These are phyloP conservation scores for Fusarium marasasianum DNA, from an alignment of 2,329 filamentous ascomycete genomes.

Conservation along the genomic window DNA sequence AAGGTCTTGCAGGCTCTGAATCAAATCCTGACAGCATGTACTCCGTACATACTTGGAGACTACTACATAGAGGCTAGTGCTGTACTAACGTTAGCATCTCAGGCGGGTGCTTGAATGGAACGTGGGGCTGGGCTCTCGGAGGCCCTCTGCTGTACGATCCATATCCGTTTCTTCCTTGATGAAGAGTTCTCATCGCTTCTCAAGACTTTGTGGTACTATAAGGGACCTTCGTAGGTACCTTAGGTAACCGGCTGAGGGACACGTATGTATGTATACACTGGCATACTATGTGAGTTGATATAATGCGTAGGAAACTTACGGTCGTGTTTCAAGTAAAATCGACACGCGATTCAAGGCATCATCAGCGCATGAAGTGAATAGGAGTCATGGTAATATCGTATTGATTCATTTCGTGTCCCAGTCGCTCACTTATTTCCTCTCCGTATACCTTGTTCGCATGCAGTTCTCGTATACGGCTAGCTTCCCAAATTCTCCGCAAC, in stretches of 20 bases:
- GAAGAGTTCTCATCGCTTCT: neutral
- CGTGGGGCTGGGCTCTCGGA: slow-evolving; percentile 8
- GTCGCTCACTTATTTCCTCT: neutral
- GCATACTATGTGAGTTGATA: neutral
- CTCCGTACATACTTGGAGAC: neutral
- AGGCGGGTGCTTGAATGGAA: slow-evolving; percentile 7
- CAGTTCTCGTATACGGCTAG: slow-evolving; percentile 11
- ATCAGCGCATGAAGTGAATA: neutral
- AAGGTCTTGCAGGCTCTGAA: slow-evolving; percentile 1
- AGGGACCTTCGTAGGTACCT: neutral
- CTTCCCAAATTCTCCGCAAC: slow-evolving; percentile 5
- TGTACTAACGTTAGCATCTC: neutral
- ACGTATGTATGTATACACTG: neutral
- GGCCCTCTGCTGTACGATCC: neutral
- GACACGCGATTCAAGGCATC: neutral
- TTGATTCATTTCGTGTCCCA: neutral
- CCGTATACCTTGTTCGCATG: neutral
- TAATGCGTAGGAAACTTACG: neutral
- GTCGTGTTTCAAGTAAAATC: neutral
- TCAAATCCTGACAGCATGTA: neutral
- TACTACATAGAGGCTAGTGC: neutral
- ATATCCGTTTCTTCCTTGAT: neutral
- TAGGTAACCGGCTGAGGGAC: neutral
- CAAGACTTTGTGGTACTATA: neutral
- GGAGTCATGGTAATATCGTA: neutral